Conservation (phyloP, 257 asterid genomes). For the Lantana camara region DNA sequence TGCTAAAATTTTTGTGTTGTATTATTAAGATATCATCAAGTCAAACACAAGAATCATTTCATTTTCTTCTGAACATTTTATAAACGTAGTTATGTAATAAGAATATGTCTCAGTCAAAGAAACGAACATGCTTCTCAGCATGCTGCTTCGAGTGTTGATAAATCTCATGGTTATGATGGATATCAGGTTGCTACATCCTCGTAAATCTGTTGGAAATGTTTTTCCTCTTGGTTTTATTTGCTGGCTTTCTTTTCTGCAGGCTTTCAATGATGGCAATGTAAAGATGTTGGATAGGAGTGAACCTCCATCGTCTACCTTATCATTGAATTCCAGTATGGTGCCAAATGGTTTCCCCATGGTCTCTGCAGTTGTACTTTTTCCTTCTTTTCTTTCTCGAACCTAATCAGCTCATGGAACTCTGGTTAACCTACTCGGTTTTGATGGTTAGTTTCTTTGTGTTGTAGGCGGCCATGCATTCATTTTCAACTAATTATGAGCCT, state of each 20-base stretch:
- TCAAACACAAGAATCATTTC: constrained; percentile 10
- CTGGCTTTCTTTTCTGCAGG: constrained; percentile 41
- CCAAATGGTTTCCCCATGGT: constrained; percentile 38
- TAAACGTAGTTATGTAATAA: constrained; percentile 3
- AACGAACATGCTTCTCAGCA: constrained; percentile 33
- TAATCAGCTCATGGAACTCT: not conserved
- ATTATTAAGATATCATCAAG: constrained; percentile 1
- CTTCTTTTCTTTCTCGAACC: constrained; percentile 24
- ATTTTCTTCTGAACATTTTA: not conserved
- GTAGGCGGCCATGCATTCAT: constrained; percentile 56
- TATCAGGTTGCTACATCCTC: constrained; percentile 48
- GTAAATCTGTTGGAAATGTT: constrained; percentile 21
- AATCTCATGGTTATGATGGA: constrained; percentile 38
- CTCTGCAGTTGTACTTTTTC: constrained; percentile 42
- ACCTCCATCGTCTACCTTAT: constrained; percentile 37
- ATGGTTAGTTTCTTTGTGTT: constrained; percentile 20
- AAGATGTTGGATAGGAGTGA: constrained; percentile 34
- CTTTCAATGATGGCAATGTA: constrained; percentile 32
- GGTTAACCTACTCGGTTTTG: not conserved
- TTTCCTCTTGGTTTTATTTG: constrained; percentile 28
- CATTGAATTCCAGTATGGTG: constrained; percentile 39
- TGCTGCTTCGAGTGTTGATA: constrained; percentile 46
- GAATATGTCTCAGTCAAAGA: constrained; percentile 51
- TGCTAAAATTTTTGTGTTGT: constrained; percentile 21
- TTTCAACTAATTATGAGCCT: constrained; percentile 47